These are phyloP conservation scores for Aquilaria agallochum DNA, from an alignment of 441 rosid species.

Conservation along the genomic window DNA sequence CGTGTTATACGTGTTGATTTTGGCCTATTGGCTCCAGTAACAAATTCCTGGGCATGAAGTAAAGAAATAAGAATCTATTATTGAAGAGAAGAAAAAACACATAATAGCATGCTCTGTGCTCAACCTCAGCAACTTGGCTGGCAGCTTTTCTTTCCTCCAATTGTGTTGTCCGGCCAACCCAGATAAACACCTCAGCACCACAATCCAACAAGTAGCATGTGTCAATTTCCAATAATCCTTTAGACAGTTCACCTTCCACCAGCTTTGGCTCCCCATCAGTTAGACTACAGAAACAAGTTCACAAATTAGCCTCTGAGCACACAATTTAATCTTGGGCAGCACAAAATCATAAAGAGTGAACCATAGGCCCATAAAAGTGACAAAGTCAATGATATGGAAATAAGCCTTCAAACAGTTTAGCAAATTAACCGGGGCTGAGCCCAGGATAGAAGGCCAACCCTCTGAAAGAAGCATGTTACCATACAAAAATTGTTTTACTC, in stretches of 20 bases:
- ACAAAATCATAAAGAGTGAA: too few species aligned
- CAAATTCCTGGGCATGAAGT: constrained; percentile 55
- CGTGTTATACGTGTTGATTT: constrained; percentile 68
- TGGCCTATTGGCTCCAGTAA: constrained; percentile 74
- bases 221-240: constrained; percentile 73
- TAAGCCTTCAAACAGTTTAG: too few species aligned
- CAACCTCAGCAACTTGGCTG: constrained; percentile 77
- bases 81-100: constrained; percentile 10
- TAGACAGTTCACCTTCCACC: constrained; percentile 79
- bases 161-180: constrained; percentile 94
- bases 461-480: too few species aligned
- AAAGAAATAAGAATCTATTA: constrained; percentile 24
- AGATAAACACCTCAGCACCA: constrained; percentile 77
- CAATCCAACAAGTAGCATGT: constrained; percentile 81
- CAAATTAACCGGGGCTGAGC: background rate
- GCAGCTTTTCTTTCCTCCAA: constrained; percentile 93
- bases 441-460: too few species aligned
- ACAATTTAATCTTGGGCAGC: too few species aligned
- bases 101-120: constrained; percentile 25
- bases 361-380: too few species aligned
- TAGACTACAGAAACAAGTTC: constrained; percentile 35
- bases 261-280: constrained; percentile 51
- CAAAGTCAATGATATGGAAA: too few species aligned
- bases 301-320: background rate
- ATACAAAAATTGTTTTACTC: too few species aligned